Percentiles rank a stretch among this genome's conserved stretches.
Conservation (phyloP, 805 yeast species). For the Metschnikowia proteae region DNA sequence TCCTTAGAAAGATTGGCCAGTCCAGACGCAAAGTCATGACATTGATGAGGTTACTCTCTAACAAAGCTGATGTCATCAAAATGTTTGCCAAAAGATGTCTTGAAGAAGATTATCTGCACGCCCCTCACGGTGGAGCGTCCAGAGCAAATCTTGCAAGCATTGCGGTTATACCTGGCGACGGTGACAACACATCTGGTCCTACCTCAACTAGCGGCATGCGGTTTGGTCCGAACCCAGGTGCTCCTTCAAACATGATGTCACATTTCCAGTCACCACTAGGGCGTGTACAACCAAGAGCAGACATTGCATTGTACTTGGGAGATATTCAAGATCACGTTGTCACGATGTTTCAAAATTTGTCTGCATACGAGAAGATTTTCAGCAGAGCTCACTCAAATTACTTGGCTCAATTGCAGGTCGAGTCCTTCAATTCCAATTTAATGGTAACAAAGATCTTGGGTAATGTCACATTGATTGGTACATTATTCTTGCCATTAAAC, state of each 20-base stretch:
- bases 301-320: constrained; percentile 86
- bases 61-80: constrained; percentile 93
- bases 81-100: constrained; percentile 95
- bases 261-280: constrained; percentile 21
- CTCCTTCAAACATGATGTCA: constrained; percentile 22
- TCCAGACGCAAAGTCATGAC: constrained; percentile 91
- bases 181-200: constrained; percentile 7
- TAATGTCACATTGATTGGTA: constrained; percentile 86
- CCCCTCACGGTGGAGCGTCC: constrained; percentile 14
- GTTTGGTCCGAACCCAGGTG: constrained; percentile 37
- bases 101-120: constrained; percentile 47
- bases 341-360: constrained; percentile 89
- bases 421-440: constrained; percentile 80
- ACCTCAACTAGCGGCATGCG: constrained; percentile 26
- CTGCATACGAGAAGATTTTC: constrained; percentile 89
- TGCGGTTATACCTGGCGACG: constrained; percentile 2
- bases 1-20: constrained; percentile 83
- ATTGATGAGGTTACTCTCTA: constrained; percentile 79
- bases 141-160: constrained; percentile 18
- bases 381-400: constrained; percentile 89
- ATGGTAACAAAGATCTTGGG: constrained; percentile 84
- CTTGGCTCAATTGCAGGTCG: constrained; percentile 90
- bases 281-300: constrained; percentile 68
- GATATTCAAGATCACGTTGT: constrained; percentile 97
- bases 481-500: constrained; percentile 85